Percentiles rank a stretch among this genome's conserved stretches.
These are phyloP conservation scores for Clonostachys byssicola DNA, from an alignment of 2,329 filamentous ascomycete genomes.

Conservation along the genomic window DNA sequence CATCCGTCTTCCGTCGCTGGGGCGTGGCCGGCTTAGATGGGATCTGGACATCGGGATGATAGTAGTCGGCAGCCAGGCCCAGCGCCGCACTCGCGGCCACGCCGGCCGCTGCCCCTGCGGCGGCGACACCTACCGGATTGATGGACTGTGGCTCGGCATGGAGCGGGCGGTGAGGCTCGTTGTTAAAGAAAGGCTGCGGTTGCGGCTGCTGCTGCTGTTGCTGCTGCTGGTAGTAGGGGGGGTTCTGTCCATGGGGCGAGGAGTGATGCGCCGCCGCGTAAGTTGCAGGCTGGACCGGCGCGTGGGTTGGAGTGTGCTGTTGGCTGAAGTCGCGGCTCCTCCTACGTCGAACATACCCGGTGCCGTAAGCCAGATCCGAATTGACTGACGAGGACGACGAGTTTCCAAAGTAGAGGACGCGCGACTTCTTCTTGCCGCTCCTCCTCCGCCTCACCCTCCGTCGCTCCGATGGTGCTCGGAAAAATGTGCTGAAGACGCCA, in stretches of 20 bases:
- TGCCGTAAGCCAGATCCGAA: conserved; percentile 65
- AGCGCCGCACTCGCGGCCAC: background rate
- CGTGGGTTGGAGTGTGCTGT: conserved; percentile 1
- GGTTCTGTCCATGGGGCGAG: background rate
- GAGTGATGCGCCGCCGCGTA: background rate
- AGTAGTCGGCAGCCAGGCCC: conserved; percentile 2
- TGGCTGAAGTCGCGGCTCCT: conserved; percentile 19
- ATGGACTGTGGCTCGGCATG: background rate
- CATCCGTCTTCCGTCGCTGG: conserved; percentile 12
- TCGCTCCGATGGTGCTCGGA: conserved; percentile 55
- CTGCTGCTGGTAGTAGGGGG: conserved; percentile 2
- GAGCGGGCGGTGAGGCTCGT: background rate
- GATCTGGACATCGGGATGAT: background rate
- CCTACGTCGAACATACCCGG: conserved; percentile 45
- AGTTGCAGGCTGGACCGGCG: background rate
- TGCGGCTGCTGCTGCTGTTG: background rate
- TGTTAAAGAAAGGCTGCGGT: background rate
- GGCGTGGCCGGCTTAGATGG: conserved; percentile 2
- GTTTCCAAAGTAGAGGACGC: conserved; percentile 55
- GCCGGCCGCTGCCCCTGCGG: conserved; percentile 1
- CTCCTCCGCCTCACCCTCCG: conserved; percentile 31
- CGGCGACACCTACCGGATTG: conserved; percentile 1
- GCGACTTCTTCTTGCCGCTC: conserved; percentile 38
- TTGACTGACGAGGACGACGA: conserved; percentile 66
- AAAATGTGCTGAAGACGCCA: conserved; percentile 59